Conservation (phyloP, 1,284 basidiomycete genomes). For the Malassezia furfur region DNA sequence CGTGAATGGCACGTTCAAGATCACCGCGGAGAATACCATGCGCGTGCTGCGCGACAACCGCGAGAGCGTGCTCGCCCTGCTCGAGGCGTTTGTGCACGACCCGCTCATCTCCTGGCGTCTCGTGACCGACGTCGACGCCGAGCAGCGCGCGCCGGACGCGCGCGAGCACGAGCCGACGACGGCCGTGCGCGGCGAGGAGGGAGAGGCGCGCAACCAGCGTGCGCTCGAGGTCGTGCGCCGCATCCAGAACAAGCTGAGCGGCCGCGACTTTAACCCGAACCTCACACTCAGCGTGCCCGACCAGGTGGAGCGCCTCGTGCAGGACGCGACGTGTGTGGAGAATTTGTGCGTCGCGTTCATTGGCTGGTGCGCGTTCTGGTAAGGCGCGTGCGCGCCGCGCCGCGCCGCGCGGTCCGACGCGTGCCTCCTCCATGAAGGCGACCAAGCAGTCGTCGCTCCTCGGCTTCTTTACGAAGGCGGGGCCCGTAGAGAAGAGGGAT, state of each 20-base stretch:
- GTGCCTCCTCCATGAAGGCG: constrained; percentile 8
- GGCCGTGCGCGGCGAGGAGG: constrained; percentile 13
- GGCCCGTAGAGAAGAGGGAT: background rate
- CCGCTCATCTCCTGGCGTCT: constrained; percentile 56
- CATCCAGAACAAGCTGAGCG: constrained; percentile 45
- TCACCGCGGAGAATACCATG: constrained; percentile 96
- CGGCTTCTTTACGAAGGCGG: constrained; percentile 15
- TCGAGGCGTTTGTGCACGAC: constrained; percentile 69
- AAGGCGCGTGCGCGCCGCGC: background rate
- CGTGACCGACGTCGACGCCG: constrained; percentile 28
- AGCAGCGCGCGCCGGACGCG: constrained; percentile 37
- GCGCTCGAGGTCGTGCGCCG: constrained; percentile 43
- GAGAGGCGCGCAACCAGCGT: constrained; percentile 37
- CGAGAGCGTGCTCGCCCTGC: constrained; percentile 91
- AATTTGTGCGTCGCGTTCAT: constrained; percentile 45
- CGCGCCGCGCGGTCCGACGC: background rate
- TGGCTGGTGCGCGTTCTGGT: constrained; percentile 45
- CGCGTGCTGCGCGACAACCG: constrained; percentile 89
- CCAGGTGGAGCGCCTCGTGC: constrained; percentile 39
- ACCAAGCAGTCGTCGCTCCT: constrained; percentile 18
- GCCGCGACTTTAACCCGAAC: constrained; percentile 40
- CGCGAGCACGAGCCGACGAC: constrained; percentile 27
- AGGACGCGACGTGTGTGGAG: constrained; percentile 42
- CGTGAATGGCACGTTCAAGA: constrained; percentile 91
- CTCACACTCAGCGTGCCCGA: constrained; percentile 28